These are phyloP conservation scores for Penicillium manginii DNA, from an alignment of 495 filamentous ascomycete species.

Conservation along the genomic window DNA sequence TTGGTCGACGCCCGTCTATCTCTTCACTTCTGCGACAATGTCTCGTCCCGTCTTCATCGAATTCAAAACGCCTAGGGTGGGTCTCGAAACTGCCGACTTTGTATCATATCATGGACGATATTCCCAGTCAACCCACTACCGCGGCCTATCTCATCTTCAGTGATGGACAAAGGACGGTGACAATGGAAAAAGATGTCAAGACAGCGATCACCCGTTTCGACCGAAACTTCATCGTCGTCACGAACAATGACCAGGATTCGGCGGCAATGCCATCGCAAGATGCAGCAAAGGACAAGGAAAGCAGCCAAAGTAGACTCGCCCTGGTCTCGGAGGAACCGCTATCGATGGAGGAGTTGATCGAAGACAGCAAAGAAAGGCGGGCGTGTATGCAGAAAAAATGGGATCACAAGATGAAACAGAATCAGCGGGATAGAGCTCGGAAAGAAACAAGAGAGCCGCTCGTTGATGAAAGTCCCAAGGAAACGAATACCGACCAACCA, in stretches of 20 bases:
- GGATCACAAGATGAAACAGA: slow-evolving; percentile 31
- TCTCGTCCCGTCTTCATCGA: slow-evolving; percentile 35
- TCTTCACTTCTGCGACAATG: slow-evolving; percentile 53
- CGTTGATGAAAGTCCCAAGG: neutral
- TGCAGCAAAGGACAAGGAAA: slow-evolving; percentile 19
- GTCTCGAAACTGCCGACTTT: slow-evolving; percentile 21
- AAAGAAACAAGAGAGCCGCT: neutral
- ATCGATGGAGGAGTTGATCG: slow-evolving; percentile 39
- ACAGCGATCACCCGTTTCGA: slow-evolving; percentile 43
- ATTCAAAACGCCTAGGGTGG: neutral
- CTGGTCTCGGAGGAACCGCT: slow-evolving; percentile 21
- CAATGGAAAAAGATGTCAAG: slow-evolving; percentile 62
- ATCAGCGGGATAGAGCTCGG: slow-evolving; percentile 10
- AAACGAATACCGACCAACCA: neutral
- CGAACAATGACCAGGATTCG: slow-evolving; percentile 55
- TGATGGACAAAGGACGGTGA: slow-evolving; percentile 45
- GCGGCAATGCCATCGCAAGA: slow-evolving; percentile 7
- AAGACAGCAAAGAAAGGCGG: slow-evolving; percentile 44
- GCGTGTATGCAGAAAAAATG: slow-evolving; percentile 45
- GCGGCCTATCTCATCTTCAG: slow-evolving; percentile 63
- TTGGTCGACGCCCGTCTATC: slow-evolving; percentile 61
- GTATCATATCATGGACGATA: slow-evolving; percentile 26
- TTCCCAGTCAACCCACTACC: slow-evolving; percentile 48
- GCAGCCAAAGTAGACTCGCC: slow-evolving; percentile 18
- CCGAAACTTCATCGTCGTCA: slow-evolving; percentile 55